Base-by-base conservation (phyloP, 2,329 filamentous ascomycete genomes). In the Amesomyces nigricolor region DNA sequence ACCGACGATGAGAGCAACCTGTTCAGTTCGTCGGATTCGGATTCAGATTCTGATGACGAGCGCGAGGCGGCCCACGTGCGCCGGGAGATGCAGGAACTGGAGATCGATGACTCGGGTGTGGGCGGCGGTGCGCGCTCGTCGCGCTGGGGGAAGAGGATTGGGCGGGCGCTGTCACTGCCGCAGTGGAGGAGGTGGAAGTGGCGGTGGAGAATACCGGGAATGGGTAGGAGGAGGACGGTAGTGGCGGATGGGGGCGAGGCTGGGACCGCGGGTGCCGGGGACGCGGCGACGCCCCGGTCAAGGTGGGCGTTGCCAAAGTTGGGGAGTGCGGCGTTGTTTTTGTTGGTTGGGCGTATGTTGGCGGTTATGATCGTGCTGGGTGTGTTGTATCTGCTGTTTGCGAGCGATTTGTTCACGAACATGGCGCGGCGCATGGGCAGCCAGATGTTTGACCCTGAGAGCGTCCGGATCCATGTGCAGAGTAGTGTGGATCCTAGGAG, bases 31-130 rank as follows among this genome's bases (percentile, higher is more conserved):
- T 47, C 45, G 10, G 58, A 59, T 30, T 16, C 39, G 73, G 75
- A 70, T 64, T 73, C 69, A 63, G 73, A 76, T 29, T 73, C 71
- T 19, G 74, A 74, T 39, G 67, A 70, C 51, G 74, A 74, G 47
- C 68, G 70, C 32, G 79, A 88, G 61, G 82, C 82, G 38, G 82
- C 81, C 32, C 82, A 85, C 60, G 79, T 94, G 64, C 84, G 89
- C 60, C 81, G 87, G 62, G 89, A 94, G 72, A 86, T 97, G 75
- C 83, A 95, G 67, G 88, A 96, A 78, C 85, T 95, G 79, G 90
- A 95, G 63, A 82, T 95, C 42, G 81, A 90, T 65, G 90, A 95
- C 63, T 82, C 83, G 29, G 66, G 73, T 19, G 70, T 73, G 47
- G 59, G 57, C 67, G 70, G 56, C 64, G 72, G 58, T 55, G 63